Base-by-base conservation (phyloP, 1,284 basidiomycete species). In the Acaromyces ingoldii region DNA sequence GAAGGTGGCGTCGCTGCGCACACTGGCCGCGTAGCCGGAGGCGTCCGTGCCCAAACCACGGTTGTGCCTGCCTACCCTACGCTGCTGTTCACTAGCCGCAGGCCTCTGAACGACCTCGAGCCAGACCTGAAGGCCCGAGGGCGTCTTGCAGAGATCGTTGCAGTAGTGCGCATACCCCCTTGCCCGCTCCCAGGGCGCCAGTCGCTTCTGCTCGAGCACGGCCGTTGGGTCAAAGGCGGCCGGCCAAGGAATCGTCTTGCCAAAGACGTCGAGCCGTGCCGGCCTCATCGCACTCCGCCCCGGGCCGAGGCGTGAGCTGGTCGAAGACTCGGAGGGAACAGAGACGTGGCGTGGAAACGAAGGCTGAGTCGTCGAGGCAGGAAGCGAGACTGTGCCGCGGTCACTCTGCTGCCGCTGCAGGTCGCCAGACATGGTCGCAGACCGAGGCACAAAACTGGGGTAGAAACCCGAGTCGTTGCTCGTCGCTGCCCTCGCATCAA, bases 1-100 rank as follows among this genome's bases (percentile, higher is more conserved):
- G 47, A 70, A 70, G 2, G 68, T 70, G 58, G 62, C 58, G 29
- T 68, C 68, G 3, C 63, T 66, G 2, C 68, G 68, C 2, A 68
- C 43, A 28, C 67, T 63, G 42, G 65, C 62, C 7, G 62, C 63
- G 30, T 66, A 66, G n/a, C 52, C 57, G 0, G 48, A 49, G 28
- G 17, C 10, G 19, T 42, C 48, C 6, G 48, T 49, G 9, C 55
- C 61, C n/a, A 65, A 60, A 29, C 54, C 51, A 22, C 65, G 53
- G 0, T 49, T 40, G 24, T 65, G 62, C 15, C 43, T 22, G 15
- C 49, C 26, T 15, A n/a, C 19, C 29, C 33, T 25, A n/a, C 45
- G 24, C 31, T 33, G 49, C n/a, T n/a, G n/a, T n/a, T n/a, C n/a
- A n/a, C n/a, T n/a, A n/a, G n/a, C n/a, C 7, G 41, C 28, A 13